These are phyloP conservation scores for Colletotrichum tabaci DNA, from an alignment of 2,329 filamentous ascomycete species.

Conservation along the genomic window DNA sequence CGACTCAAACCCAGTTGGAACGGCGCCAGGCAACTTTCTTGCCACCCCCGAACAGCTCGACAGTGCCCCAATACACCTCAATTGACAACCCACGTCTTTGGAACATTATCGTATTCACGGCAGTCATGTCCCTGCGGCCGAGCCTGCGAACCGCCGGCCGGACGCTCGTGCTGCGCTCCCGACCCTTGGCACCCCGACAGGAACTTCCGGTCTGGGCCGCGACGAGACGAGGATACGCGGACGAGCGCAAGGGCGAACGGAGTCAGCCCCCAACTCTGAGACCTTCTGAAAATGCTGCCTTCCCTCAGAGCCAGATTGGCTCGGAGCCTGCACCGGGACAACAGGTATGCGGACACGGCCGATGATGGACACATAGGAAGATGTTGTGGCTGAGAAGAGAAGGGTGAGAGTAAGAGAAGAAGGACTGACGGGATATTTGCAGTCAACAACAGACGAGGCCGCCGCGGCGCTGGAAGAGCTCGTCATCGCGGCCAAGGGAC, in stretches of 20 bases:
- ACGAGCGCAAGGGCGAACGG: constrained; percentile 42
- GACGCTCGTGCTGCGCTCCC: constrained; percentile 56
- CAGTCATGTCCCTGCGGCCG: constrained; percentile 69
- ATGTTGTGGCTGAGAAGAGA: neutral
- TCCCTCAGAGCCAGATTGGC: constrained; percentile 1
- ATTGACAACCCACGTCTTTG: neutral
- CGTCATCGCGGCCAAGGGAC: constrained; percentile 10
- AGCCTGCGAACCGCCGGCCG: constrained; percentile 62
- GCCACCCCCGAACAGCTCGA: neutral
- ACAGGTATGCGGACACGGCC: constrained; percentile 20
- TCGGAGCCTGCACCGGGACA: constrained; percentile 12
- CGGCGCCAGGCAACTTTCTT: constrained; percentile 2
- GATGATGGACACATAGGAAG: neutral
- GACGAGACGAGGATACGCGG: constrained; percentile 47
- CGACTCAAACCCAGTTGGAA: constrained; percentile 2
- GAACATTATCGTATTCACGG: neutral
- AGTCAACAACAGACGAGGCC: constrained; percentile 35
- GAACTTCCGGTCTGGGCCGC: constrained; percentile 47
- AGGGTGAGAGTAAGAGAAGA: neutral
- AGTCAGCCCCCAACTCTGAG: constrained; percentile 20
- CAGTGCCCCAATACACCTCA: neutral
- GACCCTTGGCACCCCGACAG: constrained; percentile 48
- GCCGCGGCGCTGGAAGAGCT: constrained; percentile 36
- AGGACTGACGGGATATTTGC: constrained; percentile 13
- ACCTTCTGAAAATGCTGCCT: constrained; percentile 6